These are phyloP conservation scores for Chlamydomonas schloesseri DNA, from an alignment of 139 green algal species.

Conservation along the genomic window DNA sequence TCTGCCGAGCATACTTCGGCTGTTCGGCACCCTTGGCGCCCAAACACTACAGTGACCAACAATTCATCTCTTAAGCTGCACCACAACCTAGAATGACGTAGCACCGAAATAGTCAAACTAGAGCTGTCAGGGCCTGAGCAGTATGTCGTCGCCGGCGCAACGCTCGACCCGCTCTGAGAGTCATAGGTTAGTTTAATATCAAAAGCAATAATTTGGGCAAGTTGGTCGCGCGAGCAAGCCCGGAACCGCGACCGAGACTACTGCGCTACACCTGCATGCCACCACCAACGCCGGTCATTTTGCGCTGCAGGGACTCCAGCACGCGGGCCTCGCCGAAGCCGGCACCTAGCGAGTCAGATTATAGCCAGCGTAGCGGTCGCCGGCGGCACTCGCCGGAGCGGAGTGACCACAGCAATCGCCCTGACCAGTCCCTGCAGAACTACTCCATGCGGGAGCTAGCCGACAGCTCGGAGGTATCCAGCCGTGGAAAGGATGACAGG, in stretches of 20 bases:
- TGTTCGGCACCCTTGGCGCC: no score
- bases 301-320: not conserved
- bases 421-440: slow-evolving; percentile 11
- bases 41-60: no score
- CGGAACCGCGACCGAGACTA: not conserved
- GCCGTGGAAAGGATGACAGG: not conserved
- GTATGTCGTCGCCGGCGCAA: no score
- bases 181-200: no score
- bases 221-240: no score
- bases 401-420: slow-evolving; percentile 22
- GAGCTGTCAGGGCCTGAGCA: no score
- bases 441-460: not conserved
- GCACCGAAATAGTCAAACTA: no score
- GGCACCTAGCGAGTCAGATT: not conserved
- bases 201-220: no score
- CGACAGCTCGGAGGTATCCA: not conserved
- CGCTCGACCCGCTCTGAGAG: no score
- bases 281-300: not conserved
- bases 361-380: not conserved
- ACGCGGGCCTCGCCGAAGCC: slow-evolving; percentile 4
- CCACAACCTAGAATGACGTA: no score
- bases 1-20: no score
- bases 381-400: not conserved
- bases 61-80: not conserved
- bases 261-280: slow-evolving; percentile 2